Evolutionary conservation across 805 yeast genomes (phyloP), one percentile per base, ranked within the genome.

Genomic region (Cyberlindnera euphorbiiphila): DNA sequence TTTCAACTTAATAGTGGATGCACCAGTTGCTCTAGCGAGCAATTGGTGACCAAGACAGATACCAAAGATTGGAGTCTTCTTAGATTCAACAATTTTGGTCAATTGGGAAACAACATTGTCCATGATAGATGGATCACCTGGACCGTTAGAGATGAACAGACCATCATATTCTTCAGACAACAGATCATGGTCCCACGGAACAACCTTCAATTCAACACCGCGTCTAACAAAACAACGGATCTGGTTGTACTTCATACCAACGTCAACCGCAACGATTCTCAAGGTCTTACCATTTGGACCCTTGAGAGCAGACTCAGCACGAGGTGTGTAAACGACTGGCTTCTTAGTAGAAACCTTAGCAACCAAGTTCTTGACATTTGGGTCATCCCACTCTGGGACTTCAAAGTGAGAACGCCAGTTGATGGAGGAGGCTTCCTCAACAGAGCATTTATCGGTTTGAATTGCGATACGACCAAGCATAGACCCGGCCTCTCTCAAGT

Each of bases 1-100:
- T 68, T 89, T 89, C 69, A 93, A 69, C 68, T 93, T 93, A 54
- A 78, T 51, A 32, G 98, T 93, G 22, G 85, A 72, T 43, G 98
- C 98, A 58, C 98, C 98, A 36, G 93, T 69, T 33, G 98, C 96
- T 66, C 94, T 74, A 21, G 98, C 96, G 60, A 93, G 66, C 58
- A 93, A 76, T 72, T 93, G 98, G 68, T 93, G 98, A 64, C 98
- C 98, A 50, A 93, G 72, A 77, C 98, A 93, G 61, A 93, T 93
- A 76, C 98, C 98, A 56, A 93, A 93, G 39, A 93, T 74, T 37
- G 98, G 98, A 29, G 93, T 81, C 62, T 77, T 80, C 35, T 77
- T 83, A 25, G 74, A 72, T 29, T 71, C 69, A 41, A 91, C 60
- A 24, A 76, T 84, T 29, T 61, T 62, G 26, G 71, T 51, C 56